Percentiles rank a stretch among this genome's conserved stretches.
Conservation (phyloP, 768 basidiomycete species). For the Agrocybe chaxingu region DNA sequence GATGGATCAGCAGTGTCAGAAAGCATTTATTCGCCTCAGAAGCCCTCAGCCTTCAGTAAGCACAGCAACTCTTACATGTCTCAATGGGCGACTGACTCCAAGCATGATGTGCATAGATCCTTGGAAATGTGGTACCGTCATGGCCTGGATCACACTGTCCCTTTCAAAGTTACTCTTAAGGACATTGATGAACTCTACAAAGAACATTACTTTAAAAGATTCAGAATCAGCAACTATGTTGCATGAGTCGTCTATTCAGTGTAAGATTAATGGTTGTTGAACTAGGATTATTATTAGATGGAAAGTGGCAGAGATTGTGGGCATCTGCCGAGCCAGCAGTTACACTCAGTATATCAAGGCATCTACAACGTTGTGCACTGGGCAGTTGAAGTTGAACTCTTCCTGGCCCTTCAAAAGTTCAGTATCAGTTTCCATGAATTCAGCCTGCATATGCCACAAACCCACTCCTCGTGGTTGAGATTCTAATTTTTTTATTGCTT, state of each 20-base stretch:
- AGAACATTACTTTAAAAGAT: conserved; percentile 57
- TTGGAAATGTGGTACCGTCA: conserved; percentile 58
- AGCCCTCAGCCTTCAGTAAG: conserved; percentile 41
- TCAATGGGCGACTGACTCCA: conserved; percentile 2
- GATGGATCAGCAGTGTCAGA: conserved; percentile 34
- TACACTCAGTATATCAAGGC: conserved; percentile 55
- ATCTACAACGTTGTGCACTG: conserved; percentile 42
- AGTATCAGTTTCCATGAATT: conserved; percentile 56
- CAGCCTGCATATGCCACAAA: conserved; percentile 34
- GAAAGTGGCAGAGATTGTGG: conserved; percentile 64
- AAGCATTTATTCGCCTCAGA: conserved; percentile 43
- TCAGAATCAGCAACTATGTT: conserved; percentile 61
- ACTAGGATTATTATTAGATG: conserved; percentile 30
- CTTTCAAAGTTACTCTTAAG: conserved; percentile 53
- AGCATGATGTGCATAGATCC: conserved; percentile 29
- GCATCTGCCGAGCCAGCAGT: conserved; percentile 51
- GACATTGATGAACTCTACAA: conserved; percentile 53
- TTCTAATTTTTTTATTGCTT: conserved; percentile 6
- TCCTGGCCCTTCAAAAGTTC: conserved; percentile 57
- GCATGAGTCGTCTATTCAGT: conserved; percentile 29
- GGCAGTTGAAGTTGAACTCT: conserved; percentile 38
- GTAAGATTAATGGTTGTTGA: not conserved
- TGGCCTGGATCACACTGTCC: conserved; percentile 54
- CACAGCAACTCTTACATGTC: conserved; percentile 12
- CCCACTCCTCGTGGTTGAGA: not conserved